Base-by-base conservation (phyloP, 495 filamentous ascomycete species). In the Pyrenula aspistea region DNA sequence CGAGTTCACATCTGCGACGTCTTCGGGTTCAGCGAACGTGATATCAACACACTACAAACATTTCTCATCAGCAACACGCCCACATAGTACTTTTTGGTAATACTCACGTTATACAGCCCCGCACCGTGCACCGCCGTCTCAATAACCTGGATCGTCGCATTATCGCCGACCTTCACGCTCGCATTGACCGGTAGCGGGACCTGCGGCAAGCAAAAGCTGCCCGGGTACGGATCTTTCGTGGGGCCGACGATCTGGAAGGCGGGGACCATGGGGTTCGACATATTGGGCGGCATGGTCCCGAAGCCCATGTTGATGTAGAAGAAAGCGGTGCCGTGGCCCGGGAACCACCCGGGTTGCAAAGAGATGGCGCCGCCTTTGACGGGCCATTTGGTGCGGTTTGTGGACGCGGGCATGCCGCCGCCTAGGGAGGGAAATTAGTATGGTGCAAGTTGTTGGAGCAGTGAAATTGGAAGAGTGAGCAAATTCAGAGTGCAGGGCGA, bases 301-400 rank as follows among this genome's bases (percentile, higher is more conserved):
- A 91, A 81, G 56, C 94, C 94, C 52, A 99, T 73, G 75, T 99
- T 99, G 71, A 99, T 77, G 70, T 97, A 96, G 66, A 97, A 77
- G 57, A 91, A 80, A 25, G 92, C 93, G 3, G 83, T 85, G 10
- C 77, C 66, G 66, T 99, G 94, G 59, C 94, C 94, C 48, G 82
- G 83, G 76, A 96, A 96, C 94, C 94, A 99, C 62, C 94, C 86
- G 3, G 94, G 88, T 68, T 96, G 90, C 57, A 99, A 69, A 20
- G 88, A 81, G 57, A 99, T 67, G 15, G 90, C 88, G 53, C 94
- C 94, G 63, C 93, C 94, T 25, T 65, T 76, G 56, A 91, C 77
- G 19, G 94, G 91, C 94, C 94, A 99, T 67, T 82, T 85, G 2
- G 94, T 93, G 47, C 94, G 83, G 71, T 97, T 99, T 21, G 66